Conservation (phyloP, 2,329 filamentous ascomycete species). For the Onygenales sp. region DNA sequence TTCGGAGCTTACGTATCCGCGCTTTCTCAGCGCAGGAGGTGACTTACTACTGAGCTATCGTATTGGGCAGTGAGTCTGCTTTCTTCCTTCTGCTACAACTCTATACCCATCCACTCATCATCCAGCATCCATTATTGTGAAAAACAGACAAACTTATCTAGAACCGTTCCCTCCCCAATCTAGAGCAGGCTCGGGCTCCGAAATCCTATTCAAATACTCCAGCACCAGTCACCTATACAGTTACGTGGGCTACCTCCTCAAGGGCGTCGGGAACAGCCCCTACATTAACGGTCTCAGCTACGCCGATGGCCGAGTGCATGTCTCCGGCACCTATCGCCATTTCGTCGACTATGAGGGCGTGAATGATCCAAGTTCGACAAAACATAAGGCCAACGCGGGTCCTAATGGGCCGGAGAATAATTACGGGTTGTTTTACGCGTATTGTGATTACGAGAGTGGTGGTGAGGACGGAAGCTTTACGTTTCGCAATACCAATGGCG, state of each 20-base stretch:
- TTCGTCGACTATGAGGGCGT: constrained; percentile 39
- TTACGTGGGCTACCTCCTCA: not conserved
- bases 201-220: not conserved
- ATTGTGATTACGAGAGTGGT: constrained; percentile 29
- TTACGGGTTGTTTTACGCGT: constrained; percentile 42
- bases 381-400: constrained; percentile 35
- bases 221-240: not conserved
- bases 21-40: not conserved
- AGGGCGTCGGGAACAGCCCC: constrained; percentile 30
- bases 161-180: not conserved
- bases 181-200: not conserved
- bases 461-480: too few relatives aligned
- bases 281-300: constrained; percentile 41
- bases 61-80: not conserved
- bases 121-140: too few relatives aligned
- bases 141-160: not conserved
- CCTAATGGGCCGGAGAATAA: constrained; percentile 40
- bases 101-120: too few relatives aligned
- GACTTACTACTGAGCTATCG: not conserved
- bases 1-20: too few relatives aligned
- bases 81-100: not conserved
- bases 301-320: constrained; percentile 27
- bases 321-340: constrained; percentile 43
- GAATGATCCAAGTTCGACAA: constrained; percentile 30
- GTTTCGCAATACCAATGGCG: too few relatives aligned